A percentile compares a stretch with the other conserved stretches of the same genome.
Evolutionary conservation across 1,284 basidiomycete genomes (phyloP).

Genomic region (Ceratobasidium sp.): DNA sequence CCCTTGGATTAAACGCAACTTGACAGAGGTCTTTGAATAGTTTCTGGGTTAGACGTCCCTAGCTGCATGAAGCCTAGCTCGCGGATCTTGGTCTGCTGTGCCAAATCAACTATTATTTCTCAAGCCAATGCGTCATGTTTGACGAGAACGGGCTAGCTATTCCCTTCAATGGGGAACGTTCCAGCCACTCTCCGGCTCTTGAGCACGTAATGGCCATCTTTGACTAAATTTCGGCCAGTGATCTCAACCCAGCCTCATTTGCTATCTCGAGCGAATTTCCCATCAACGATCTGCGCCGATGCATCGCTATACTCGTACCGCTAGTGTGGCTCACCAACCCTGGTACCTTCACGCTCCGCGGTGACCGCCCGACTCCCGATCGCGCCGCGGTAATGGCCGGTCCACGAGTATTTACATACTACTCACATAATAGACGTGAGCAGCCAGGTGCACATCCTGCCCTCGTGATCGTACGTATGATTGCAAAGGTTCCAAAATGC

Average conservation of each 20-base stretch:
- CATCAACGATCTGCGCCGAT: conserved; percentile 10
- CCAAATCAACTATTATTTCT: background rate
- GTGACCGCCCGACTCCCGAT: conserved; percentile 6
- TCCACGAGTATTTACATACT: conserved; percentile 32
- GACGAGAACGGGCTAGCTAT: background rate
- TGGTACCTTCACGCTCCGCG: conserved; percentile 19
- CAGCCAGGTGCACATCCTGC: background rate
- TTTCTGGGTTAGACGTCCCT: background rate
- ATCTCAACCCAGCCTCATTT: background rate
- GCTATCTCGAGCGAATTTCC: background rate
- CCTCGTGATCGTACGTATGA: background rate
- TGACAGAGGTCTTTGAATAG: background rate
- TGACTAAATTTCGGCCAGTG: background rate
- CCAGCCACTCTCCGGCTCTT: background rate
- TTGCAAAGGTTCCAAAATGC: background rate
- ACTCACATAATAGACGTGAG: conserved; percentile 37
- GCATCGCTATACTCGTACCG: background rate
- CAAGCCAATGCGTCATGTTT: background rate
- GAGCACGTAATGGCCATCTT: background rate
- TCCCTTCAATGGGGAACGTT: background rate
- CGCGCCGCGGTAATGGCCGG: conserved; percentile 25
- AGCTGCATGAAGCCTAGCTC: background rate
- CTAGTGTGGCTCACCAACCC: conserved; percentile 2
- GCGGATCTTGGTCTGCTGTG: background rate
- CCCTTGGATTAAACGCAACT: background rate